Evolutionary conservation across 208 protist genomes (phyloP).

Genomic region (Novymonas esmeraldas): DNA sequence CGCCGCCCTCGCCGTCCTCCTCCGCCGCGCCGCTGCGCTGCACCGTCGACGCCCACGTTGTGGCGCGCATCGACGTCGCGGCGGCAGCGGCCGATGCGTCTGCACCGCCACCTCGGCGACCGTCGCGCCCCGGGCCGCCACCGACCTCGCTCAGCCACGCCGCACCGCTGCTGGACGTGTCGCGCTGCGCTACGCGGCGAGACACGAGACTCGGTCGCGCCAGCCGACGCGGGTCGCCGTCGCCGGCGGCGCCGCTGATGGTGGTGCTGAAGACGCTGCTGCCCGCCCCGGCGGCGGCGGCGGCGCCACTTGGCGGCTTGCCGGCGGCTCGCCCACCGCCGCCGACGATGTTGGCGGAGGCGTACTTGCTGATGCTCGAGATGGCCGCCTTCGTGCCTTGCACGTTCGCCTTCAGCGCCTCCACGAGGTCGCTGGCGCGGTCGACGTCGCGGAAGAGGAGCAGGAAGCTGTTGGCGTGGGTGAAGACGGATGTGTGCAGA

Average conservation of each 20-base stretch:
- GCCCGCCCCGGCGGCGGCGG: background rate
- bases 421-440: conserved; percentile 64
- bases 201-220: conserved; percentile 45
- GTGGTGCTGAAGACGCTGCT: conserved; percentile 28
- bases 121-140: background rate
- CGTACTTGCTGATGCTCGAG: conserved; percentile 78
- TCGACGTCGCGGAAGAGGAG: conserved; percentile 85
- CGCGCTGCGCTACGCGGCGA: conserved; percentile 26
- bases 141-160: background rate
- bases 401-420: conserved; percentile 83
- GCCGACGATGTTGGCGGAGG: conserved; percentile 36
- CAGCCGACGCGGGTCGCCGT: conserved; percentile 22
- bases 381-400: conserved; percentile 85
- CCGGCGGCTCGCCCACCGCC: background rate
- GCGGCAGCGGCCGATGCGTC: background rate
- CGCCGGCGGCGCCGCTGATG: conserved; percentile 12
- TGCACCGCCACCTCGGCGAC: background rate
- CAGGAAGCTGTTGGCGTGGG: conserved; percentile 78
- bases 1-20: background rate
- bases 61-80: conserved; percentile 11
- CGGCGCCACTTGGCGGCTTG: background rate
- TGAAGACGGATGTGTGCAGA: conserved; percentile 75
- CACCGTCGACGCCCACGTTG: conserved; percentile 19
- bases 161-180: conserved; percentile 5
- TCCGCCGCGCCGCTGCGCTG: conserved; percentile 12